Percentiles rank a stretch among this genome's conserved stretches.
Evolutionary conservation across 2,329 filamentous ascomycete genomes (phyloP).

Genomic region (Conoideocrella luteorostrata): DNA sequence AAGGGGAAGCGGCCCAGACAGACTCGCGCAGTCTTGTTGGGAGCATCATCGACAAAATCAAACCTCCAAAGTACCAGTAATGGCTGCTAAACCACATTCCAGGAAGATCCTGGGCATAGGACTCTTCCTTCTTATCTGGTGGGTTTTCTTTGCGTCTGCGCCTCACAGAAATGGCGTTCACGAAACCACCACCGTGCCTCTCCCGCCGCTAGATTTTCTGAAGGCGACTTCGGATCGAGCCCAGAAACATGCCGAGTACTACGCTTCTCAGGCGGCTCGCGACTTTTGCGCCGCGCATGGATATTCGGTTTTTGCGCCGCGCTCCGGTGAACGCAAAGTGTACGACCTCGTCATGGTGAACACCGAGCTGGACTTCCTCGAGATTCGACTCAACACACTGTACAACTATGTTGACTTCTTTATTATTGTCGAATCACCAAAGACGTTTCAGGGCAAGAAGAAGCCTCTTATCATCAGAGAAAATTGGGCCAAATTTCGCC

Average conservation of each 20-base stretch:
- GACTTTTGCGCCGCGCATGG: constrained; percentile 26
- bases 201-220: neutral
- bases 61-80: neutral
- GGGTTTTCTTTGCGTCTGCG: neutral
- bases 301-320: constrained; percentile 23
- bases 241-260: neutral
- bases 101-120: neutral
- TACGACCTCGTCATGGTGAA: constrained; percentile 56
- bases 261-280: constrained; percentile 7
- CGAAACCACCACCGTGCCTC: neutral
- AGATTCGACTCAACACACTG: constrained; percentile 55
- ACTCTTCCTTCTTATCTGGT: neutral
- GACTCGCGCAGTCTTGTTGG: too few species aligned
- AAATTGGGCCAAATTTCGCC: constrained; percentile 44
- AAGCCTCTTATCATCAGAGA: constrained; percentile 49
- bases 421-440: constrained; percentile 52
- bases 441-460: constrained; percentile 49
- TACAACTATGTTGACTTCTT: constrained; percentile 58
- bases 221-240: neutral
- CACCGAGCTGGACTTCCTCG: constrained; percentile 58
- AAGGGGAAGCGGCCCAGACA: too few species aligned
- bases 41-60: neutral
- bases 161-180: neutral
- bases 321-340: constrained; percentile 20
- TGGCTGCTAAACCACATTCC: neutral